Evolutionary conservation across 148 eudicot genomes (phyloP).

Genomic region (Chenopodium formosanum): DNA sequence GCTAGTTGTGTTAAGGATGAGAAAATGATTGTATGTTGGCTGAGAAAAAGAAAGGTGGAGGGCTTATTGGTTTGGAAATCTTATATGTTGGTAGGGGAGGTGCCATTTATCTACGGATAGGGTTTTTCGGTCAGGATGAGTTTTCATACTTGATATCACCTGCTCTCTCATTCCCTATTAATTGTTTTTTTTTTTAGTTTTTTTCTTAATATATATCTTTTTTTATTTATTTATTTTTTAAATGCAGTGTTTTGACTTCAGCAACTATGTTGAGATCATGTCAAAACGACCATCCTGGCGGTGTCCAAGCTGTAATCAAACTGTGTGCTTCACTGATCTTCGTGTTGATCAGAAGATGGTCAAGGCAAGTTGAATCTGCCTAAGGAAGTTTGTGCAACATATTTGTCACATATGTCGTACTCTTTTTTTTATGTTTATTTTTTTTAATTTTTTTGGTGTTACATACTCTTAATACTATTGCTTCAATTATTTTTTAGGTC

Average conservation of each 20-base stretch:
- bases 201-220: too few relatives aligned
- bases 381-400: not conserved
- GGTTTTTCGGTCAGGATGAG: not conserved
- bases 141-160: not conserved
- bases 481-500: constrained; percentile 40
- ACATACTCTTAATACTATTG: not conserved
- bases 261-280: constrained; percentile 74
- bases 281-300: constrained; percentile 84
- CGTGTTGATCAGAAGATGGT: constrained; percentile 78
- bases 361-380: constrained; percentile 53
- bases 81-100: not conserved
- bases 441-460: too few relatives aligned
- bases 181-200: not conserved
- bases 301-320: constrained; percentile 84
- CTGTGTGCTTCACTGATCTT: constrained; percentile 70
- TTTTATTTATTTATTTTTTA: not conserved
- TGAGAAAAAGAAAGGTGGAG: not conserved
- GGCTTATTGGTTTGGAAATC: not conserved
- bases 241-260: constrained; percentile 77
- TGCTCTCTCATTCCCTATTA: constrained; percentile 15
- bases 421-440: too few relatives aligned
- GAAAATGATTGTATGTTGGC: not conserved
- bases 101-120: not conserved
- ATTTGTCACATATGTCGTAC: not conserved
- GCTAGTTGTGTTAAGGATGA: not conserved